Evolutionary conservation across 176 grass and related monocot species (phyloP).

Genomic region (Rhynchospora breviuscula): DNA sequence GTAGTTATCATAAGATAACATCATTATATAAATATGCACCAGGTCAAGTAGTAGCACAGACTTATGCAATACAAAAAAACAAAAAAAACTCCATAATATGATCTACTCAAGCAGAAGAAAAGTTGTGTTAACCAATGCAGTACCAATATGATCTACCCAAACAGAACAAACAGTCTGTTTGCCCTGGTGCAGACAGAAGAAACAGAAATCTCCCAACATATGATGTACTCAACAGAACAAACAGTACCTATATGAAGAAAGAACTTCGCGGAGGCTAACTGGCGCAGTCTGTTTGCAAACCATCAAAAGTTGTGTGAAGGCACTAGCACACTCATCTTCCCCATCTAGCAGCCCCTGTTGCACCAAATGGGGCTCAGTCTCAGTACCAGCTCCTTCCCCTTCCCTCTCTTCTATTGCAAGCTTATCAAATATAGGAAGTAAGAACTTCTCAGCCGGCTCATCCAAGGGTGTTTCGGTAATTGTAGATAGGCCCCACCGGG

Average conservation of each 20-base stretch:
- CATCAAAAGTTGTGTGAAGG: constrained; percentile 69
- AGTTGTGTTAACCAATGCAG: not conserved
- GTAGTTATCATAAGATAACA: not conserved
- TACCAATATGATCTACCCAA: too few species aligned
- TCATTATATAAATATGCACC: not conserved
- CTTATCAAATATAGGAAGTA: constrained; percentile 39
- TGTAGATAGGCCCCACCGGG: constrained; percentile 71
- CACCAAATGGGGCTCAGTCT: constrained; percentile 2
- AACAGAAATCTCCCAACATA: too few species aligned
- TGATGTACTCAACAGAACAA: too few species aligned
- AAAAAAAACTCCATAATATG: not conserved
- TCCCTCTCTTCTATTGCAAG: constrained; percentile 52
- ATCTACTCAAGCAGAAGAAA: constrained; percentile 18
- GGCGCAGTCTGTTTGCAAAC: constrained; percentile 65
- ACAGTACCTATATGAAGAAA: constrained; percentile 62
- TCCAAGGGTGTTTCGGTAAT: constrained; percentile 52
- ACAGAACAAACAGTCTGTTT: too few species aligned
- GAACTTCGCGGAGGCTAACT: constrained; percentile 52
- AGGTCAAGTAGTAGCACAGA: not conserved
- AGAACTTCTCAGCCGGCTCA: constrained; percentile 31
- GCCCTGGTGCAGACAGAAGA: too few species aligned
- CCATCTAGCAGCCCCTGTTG: constrained; percentile 27
- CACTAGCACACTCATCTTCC: constrained; percentile 41
- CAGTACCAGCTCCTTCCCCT: not conserved
- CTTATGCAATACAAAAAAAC: not conserved